Evolutionary conservation across 1,284 basidiomycete species (phyloP), one percentile per base, ranked within the genome.

Genomic region (Irpex rosettiformis): DNA sequence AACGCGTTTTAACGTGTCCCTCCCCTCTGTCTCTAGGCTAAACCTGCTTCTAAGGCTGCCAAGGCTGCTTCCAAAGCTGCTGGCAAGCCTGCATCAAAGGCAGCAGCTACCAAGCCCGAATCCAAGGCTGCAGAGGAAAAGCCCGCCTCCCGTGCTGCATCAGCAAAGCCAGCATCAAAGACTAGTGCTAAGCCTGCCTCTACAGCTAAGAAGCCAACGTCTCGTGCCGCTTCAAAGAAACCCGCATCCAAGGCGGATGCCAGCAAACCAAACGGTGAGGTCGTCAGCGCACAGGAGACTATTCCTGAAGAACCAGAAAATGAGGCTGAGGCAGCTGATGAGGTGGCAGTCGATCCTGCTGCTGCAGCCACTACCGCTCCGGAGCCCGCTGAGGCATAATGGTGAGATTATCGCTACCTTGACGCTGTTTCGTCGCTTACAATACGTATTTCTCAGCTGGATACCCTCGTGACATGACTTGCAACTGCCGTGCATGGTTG

Each of bases 251-350:
- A 69, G 61, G 62, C 61, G 33, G 64, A 63, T 21, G 67, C 64
- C 13, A 65, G 69, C 45, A 70, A 68, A 56, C 66, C 68, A 51
- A 69, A 70, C 48, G 65, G 62, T 21, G 60, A 64, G 21, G 59
- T 66, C 13, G 65, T 61, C 29, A 49, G 65, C 21, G 66, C 55
- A 2, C 68, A 64, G 8, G 71, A 71, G 59, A 70, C 70, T 7
- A 74, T 74, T 52, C 67, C 67, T 37, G 73, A 74, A 59, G 73
- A 74, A 52, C 68, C 72, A 3, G 73, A 73, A 59, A 71, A 63
- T 3, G 73, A 73, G 63, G 71, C 65, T 25, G 72, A 67, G 29
- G 70, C 71, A 18, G 69, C 66, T 30, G 62, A 61, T 16, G 65
- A 58, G 30, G 65, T 61, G 13, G 48, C 48, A 28, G 62, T 65